phyloP scores from a whole-genome alignment of 441 rosid species.

The Gossypium davidsonii region DNA sequence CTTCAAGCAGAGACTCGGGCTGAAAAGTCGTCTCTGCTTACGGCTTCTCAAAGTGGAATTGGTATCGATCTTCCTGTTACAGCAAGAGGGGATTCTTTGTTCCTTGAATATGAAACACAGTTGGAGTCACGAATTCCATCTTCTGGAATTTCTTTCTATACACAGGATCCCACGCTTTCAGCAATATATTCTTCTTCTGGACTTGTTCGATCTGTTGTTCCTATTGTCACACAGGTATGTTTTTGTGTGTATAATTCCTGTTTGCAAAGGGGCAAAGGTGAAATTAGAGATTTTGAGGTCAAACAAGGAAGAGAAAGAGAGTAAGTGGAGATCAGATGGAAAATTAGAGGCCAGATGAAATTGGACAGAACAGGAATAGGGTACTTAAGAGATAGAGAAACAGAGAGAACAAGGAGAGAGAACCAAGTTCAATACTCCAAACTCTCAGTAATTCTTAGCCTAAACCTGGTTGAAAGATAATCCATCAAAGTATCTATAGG shows the following conservation, averaged over 20 bases:
- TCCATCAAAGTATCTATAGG: background rate
- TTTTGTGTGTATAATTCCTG: background rate
- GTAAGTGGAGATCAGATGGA: background rate
- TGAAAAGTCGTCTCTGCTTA: constrained; percentile 36
- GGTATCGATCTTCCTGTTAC: constrained; percentile 37
- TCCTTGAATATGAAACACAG: constrained; percentile 43
- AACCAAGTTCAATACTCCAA: background rate
- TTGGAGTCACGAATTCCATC: constrained; percentile 40
- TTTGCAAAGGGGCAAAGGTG: background rate
- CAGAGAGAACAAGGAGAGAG: background rate
- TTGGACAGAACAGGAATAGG: background rate
- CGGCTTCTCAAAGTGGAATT: constrained; percentile 24
- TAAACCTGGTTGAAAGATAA: background rate
- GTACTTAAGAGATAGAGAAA: background rate
- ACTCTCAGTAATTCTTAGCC: background rate
- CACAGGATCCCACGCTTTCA: constrained; percentile 41
- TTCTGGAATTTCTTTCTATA: constrained; percentile 42
- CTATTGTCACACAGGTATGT: constrained; percentile 56
- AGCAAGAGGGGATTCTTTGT: constrained; percentile 43
- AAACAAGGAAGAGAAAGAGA: background rate
- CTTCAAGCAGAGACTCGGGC: constrained; percentile 40
- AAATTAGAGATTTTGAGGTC: constrained; percentile 1
- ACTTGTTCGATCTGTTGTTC: constrained; percentile 40
- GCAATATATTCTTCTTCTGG: constrained; percentile 35
- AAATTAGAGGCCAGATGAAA: background rate